phyloP scores from a whole-genome alignment of 257 asterid genomes.

The Nicotiana paniculata region DNA sequence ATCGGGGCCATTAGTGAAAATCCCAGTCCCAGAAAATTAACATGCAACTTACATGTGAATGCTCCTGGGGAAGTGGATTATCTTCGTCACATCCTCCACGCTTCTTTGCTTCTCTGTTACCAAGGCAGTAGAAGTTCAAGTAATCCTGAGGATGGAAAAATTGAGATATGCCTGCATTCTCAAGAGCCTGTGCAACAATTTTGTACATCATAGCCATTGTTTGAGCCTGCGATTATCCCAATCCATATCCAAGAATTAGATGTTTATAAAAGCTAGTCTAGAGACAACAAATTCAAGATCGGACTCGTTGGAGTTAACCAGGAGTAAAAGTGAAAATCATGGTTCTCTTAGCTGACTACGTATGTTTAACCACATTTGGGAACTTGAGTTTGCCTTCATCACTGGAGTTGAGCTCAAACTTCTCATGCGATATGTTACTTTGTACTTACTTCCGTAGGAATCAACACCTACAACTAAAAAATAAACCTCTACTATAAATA shows the following conservation, averaged over 20 bases:
- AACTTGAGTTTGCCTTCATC: neutral
- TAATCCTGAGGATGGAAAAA: constrained; percentile 41
- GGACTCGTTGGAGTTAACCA: neutral
- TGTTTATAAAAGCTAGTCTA: neutral
- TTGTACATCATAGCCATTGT: constrained; percentile 54
- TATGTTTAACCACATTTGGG: neutral
- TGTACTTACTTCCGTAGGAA: neutral
- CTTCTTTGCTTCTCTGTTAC: constrained; percentile 31
- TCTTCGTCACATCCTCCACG: constrained; percentile 1
- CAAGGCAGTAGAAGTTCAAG: constrained; percentile 49
- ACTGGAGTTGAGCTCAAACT: neutral
- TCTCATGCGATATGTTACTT: neutral
- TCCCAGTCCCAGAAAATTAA: neutral
- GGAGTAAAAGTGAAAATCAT: constrained; percentile 1
- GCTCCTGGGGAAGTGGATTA: constrained; percentile 9
- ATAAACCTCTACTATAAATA: neutral
- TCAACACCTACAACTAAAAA: neutral
- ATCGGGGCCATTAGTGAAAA: neutral
- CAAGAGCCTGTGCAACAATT: constrained; percentile 35
- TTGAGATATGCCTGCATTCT: constrained; percentile 19
- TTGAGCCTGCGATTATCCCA: constrained; percentile 36
- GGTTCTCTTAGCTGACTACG: neutral
- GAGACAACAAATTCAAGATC: neutral
- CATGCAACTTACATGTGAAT: constrained; percentile 6
- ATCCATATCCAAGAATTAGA: constrained; percentile 11